phyloP scores from a whole-genome alignment of 2,329 filamentous ascomycete species.

The Dothistroma pini region DNA sequence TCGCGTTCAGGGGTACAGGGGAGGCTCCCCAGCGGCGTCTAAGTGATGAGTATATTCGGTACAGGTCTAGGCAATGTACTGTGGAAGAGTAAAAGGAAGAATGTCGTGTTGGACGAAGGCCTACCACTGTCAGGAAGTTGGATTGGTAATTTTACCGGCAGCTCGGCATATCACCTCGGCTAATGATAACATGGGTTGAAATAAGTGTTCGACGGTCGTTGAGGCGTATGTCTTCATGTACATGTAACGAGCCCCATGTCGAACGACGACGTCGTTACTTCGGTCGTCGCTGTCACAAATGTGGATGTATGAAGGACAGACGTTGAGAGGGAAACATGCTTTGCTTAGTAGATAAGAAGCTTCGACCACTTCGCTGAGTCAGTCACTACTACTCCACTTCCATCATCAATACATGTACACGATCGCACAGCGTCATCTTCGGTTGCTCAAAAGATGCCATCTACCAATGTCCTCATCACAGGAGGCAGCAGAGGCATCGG shows the following conservation, averaged over 20 bases:
- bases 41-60: not conserved
- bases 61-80: not conserved
- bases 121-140: not conserved
- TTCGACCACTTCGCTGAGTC: not conserved
- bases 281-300: not conserved
- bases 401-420: not conserved
- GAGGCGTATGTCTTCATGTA: not conserved
- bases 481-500: slow-evolving; percentile 29
- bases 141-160: not conserved
- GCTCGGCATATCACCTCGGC: not conserved
- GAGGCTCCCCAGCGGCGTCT: too few species aligned
- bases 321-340: not conserved
- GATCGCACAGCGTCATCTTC: not conserved
- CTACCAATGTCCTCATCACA: slow-evolving; percentile 24
- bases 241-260: too few species aligned
- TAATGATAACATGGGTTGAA: not conserved
- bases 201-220: not conserved
- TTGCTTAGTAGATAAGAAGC: not conserved
- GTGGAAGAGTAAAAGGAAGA: not conserved
- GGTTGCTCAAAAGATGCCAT: not conserved
- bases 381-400: not conserved
- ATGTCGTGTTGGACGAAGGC: not conserved
- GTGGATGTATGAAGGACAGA: not conserved
- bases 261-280: too few species aligned
- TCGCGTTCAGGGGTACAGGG: not conserved